phyloP scores from a whole-genome alignment of 169 alveolate species.

The Cryptosporidium ryanae region DNA sequence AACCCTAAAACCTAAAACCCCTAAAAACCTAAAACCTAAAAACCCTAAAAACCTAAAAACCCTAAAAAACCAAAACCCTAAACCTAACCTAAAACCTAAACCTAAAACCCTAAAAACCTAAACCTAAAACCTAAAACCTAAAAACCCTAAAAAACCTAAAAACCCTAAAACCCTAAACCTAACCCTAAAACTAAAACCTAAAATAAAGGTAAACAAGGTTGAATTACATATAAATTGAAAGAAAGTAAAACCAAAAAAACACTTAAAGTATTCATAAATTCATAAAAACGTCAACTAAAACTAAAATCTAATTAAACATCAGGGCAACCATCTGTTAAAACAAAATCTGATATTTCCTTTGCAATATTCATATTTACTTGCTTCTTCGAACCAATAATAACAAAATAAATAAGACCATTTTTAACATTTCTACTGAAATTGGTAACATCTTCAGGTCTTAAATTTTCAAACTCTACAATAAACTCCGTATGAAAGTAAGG shows the following conservation, averaged over 20 bases:
- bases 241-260: not conserved
- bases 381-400: constrained; percentile 16
- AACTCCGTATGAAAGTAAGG: constrained; percentile 3
- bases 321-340: constrained; percentile 42
- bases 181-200: not conserved
- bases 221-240: not conserved
- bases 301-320: not conserved
- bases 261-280: not conserved
- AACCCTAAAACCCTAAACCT: not conserved
- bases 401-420: constrained; percentile 14
- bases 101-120: constrained; percentile 7
- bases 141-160: constrained; percentile 20
- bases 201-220: not conserved
- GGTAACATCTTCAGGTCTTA: constrained; percentile 2
- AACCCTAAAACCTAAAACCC: constrained; percentile 1
- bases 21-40: constrained; percentile 18
- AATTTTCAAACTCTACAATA: constrained; percentile 7
- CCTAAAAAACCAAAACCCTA: not conserved
- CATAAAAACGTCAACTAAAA: not conserved
- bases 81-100: constrained; percentile 24
- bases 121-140: constrained; percentile 16
- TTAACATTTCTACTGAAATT: constrained; percentile 7
- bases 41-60: not conserved
- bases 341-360: constrained; percentile 11
- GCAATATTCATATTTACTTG: constrained; percentile 44